A percentile compares a stretch with the other conserved stretches of the same genome.
These are phyloP conservation scores for Gaillardinia entomophila DNA, from an alignment of 805 yeast genomes.

Conservation along the genomic window DNA sequence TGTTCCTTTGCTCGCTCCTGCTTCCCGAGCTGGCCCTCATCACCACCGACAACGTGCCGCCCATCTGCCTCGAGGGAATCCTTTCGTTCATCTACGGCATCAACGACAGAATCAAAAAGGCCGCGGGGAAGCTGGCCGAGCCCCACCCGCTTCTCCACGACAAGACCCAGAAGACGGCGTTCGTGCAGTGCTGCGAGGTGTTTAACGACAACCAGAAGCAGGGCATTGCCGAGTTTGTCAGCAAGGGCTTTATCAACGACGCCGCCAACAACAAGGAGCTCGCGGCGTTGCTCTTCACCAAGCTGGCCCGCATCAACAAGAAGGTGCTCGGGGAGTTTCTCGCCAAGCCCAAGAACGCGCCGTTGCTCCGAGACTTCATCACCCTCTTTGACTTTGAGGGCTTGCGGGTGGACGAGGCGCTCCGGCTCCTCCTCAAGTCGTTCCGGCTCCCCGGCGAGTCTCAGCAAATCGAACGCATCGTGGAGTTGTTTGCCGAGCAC, in stretches of 20 bases:
- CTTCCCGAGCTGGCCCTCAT: constrained; percentile 77
- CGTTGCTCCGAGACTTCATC: constrained; percentile 60
- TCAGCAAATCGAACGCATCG: constrained; percentile 89
- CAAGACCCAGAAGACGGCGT: constrained; percentile 60
- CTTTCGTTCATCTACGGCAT: constrained; percentile 63
- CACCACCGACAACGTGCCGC: constrained; percentile 86
- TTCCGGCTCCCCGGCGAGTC: constrained; percentile 97
- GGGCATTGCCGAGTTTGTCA: constrained; percentile 64
- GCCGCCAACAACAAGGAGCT: constrained; percentile 50
- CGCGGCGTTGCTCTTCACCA: constrained; percentile 70
- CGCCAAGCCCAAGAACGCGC: constrained; percentile 66
- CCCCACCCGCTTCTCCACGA: constrained; percentile 26
- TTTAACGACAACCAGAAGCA: constrained; percentile 76
- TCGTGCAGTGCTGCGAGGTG: constrained; percentile 64
- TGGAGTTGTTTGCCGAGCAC: constrained; percentile 78
- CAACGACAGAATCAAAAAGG: constrained; percentile 41
- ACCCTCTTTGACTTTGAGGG: constrained; percentile 67
- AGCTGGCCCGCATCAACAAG: constrained; percentile 80
- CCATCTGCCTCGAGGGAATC: constrained; percentile 86
- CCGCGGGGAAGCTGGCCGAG: neutral
- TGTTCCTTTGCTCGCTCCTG: constrained; percentile 69
- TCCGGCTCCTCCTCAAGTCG: constrained; percentile 71
- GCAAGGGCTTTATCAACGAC: constrained; percentile 55
- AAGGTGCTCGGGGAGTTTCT: constrained; percentile 80
- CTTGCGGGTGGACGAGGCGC: constrained; percentile 87